A percentile compares a stretch with the other conserved stretches of the same genome.
Evolutionary conservation across 2,329 filamentous ascomycete species (phyloP).

Genomic region (Curvularia hawaiiensis): DNA sequence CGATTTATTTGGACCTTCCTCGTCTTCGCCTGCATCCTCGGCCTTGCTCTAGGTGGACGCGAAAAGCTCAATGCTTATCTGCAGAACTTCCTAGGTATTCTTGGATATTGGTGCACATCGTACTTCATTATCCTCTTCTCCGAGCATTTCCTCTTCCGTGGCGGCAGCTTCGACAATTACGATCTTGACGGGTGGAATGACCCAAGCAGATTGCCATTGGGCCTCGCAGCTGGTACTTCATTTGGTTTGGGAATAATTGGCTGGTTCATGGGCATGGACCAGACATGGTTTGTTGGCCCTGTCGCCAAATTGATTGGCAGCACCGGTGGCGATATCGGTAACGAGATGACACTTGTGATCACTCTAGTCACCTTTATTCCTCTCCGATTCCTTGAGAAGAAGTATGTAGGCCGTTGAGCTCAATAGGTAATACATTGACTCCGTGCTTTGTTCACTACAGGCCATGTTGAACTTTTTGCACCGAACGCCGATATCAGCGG

Average conservation of each 20-base stretch:
- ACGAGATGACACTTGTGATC: constrained; percentile 34
- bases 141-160: constrained; percentile 54
- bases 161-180: constrained; percentile 57
- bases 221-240: constrained; percentile 48
- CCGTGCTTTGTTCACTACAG: no score
- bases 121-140: constrained; percentile 55
- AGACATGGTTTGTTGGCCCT: constrained; percentile 60
- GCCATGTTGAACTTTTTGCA: no score
- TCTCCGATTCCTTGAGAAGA: constrained; percentile 36
- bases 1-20: constrained; percentile 55
- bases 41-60: constrained; percentile 51
- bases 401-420: constrained; percentile 19
- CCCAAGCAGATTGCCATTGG: constrained; percentile 48
- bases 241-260: constrained; percentile 48
- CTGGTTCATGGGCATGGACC: constrained; percentile 63
- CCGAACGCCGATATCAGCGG: no score
- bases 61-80: constrained; percentile 51
- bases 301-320: constrained; percentile 34
- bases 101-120: constrained; percentile 55
- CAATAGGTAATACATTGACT: neutral
- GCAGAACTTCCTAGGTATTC: constrained; percentile 52
- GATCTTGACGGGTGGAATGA: constrained; percentile 55
- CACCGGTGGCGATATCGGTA: constrained; percentile 37
- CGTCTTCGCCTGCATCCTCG: constrained; percentile 51
- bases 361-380: constrained; percentile 35